A percentile compares a stretch with the other conserved stretches of the same genome.
Conservation (phyloP, 257 asterid genomes). For the Marsdenia floribunda region DNA sequence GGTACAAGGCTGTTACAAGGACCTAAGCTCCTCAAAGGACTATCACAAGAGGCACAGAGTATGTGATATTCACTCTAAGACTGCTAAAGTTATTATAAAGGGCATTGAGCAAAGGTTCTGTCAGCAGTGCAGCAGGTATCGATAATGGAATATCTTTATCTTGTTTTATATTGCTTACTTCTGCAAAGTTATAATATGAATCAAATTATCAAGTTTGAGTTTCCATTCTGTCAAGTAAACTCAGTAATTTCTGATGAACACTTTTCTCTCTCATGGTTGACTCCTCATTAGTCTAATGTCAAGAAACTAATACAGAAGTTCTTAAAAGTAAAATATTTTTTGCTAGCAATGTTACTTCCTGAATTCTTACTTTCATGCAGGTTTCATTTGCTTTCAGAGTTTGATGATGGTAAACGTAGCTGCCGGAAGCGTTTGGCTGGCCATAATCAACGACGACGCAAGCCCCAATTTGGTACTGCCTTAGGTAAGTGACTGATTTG, state of each 20-base stretch:
- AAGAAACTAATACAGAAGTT: neutral
- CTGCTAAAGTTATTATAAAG: conserved; percentile 54
- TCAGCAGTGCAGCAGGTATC: conserved; percentile 82
- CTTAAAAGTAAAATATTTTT: neutral
- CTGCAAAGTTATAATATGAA: neutral
- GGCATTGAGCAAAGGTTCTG: conserved; percentile 67
- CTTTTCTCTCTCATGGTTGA: neutral
- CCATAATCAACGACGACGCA: conserved; percentile 63
- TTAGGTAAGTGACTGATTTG: conserved; percentile 29
- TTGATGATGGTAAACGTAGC: conserved; percentile 67
- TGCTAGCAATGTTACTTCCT: conserved; percentile 1
- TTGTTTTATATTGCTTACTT: conserved; percentile 4
- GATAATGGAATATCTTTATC: neutral
- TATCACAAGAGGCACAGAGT: conserved; percentile 74
- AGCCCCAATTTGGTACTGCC: conserved; percentile 47
- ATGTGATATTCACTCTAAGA: conserved; percentile 64
- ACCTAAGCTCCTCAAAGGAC: conserved; percentile 58
- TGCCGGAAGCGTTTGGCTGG: conserved; percentile 75
- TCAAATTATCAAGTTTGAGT: neutral
- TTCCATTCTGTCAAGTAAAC: neutral
- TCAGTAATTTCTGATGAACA: neutral
- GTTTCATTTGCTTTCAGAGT: conserved; percentile 58
- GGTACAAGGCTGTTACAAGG: conserved; percentile 62
- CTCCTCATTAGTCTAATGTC: neutral
- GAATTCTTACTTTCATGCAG: conserved; percentile 25